Conservation (phyloP, 192 early-diverging fungal genomes). For the Piromyces finnis region DNA sequence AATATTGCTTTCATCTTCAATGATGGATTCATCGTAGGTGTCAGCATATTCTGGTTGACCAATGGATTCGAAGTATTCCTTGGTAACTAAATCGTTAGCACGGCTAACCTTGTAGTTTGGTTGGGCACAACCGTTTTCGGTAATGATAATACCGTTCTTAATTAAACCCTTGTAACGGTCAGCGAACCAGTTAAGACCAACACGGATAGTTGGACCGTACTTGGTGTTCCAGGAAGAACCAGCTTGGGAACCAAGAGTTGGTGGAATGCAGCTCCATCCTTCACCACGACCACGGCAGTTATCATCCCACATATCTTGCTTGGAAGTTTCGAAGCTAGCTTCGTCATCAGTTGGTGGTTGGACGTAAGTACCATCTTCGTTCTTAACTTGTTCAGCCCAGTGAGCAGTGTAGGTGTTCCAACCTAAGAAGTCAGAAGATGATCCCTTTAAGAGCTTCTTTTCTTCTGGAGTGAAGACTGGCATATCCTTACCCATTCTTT, state of each 20-base stretch:
- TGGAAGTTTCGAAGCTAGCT: background rate
- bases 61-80: no score
- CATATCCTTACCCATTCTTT: slow-evolving; percentile 4
- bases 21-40: no score
- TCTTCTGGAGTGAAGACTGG: slow-evolving; percentile 12
- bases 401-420: slow-evolving; percentile 17
- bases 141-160: background rate
- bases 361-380: background rate
- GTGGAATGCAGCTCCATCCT: background rate
- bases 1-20: no score
- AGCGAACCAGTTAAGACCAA: background rate
- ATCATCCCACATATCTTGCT: background rate
- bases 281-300: background rate
- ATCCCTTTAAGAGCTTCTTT: slow-evolving; percentile 8
- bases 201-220: background rate
- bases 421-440: slow-evolving; percentile 16
- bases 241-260: background rate
- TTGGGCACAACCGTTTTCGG: background rate
- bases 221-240: background rate
- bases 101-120: background rate
- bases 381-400: background rate
- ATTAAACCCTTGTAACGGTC: background rate
- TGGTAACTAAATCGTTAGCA: no score
- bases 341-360: background rate
- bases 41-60: no score